Evolutionary conservation across 164 flowering plant species (phyloP).

Genomic region (Brasenia schreberi): DNA sequence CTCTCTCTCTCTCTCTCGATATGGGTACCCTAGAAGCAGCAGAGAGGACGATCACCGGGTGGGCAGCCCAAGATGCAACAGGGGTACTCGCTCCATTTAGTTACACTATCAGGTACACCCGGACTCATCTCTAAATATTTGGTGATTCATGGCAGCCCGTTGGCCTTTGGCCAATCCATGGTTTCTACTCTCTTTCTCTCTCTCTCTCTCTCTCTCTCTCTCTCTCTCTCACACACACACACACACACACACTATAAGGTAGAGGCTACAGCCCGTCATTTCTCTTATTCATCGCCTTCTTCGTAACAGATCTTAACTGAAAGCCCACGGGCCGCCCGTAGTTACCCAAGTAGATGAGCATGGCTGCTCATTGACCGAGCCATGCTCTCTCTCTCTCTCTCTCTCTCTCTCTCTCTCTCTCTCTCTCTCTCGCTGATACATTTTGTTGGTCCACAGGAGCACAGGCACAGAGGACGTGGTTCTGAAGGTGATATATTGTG

Average conservation of each 20-base stretch:
- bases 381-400: slow-evolving; percentile 3
- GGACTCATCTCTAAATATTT: too few relatives aligned
- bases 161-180: too few relatives aligned
- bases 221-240: too few relatives aligned
- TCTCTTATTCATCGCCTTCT: too few relatives aligned
- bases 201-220: too few relatives aligned
- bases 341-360: too few relatives aligned
- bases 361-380: neutral
- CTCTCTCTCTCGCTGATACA: neutral
- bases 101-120: slow-evolving; percentile 27
- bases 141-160: too few relatives aligned
- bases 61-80: slow-evolving; percentile 44
- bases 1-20: neutral
- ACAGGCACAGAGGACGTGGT: slow-evolving; percentile 35
- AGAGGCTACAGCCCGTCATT: too few relatives aligned
- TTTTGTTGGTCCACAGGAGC: slow-evolving; percentile 14
- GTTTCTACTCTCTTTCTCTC: too few relatives aligned
- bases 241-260: too few relatives aligned
- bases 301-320: too few relatives aligned
- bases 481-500: slow-evolving; percentile 41
- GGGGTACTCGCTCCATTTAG: slow-evolving; percentile 35
- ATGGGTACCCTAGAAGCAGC: slow-evolving; percentile 20
- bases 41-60: slow-evolving; percentile 28
- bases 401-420: slow-evolving; percentile 16
- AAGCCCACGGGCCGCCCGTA: too few relatives aligned